These are phyloP conservation scores for Pouteria campechiana DNA, from an alignment of 179 eudicot species.

Conservation along the genomic window DNA sequence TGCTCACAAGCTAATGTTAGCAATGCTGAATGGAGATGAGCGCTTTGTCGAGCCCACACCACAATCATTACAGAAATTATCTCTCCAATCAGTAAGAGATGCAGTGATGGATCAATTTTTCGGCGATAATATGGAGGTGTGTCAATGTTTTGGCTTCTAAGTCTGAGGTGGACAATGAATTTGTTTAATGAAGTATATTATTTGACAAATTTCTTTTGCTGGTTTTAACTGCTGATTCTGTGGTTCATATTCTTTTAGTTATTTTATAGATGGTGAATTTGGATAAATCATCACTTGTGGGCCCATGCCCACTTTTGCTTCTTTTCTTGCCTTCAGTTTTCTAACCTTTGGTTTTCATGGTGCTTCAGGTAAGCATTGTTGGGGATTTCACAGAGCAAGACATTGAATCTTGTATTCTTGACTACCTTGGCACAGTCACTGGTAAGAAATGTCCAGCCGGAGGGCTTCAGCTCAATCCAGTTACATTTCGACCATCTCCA, in stretches of 20 bases:
- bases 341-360: background rate
- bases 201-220: too few species aligned
- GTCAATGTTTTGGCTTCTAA: constrained; percentile 2
- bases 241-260: too few species aligned
- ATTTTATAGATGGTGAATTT: too few species aligned
- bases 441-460: constrained; percentile 31
- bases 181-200: too few species aligned
- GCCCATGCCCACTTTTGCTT: too few species aligned
- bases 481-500: constrained; percentile 64
- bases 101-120: constrained; percentile 93
- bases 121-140: constrained; percentile 93
- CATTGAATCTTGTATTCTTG: constrained; percentile 91
- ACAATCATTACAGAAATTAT: constrained; percentile 58
- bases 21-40: constrained; percentile 98
- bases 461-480: constrained; percentile 31
- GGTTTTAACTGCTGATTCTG: too few species aligned
- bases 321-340: too few species aligned
- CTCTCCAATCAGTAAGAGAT: constrained; percentile 69
- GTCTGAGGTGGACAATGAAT: too few species aligned
- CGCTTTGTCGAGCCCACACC: constrained; percentile 99
- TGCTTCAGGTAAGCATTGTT: constrained; percentile 74
- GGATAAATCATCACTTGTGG: too few species aligned
- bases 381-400: constrained; percentile 96
- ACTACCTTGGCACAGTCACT: constrained; percentile 87
- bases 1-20: constrained; percentile 88